These are phyloP conservation scores for Xylaria digitata DNA, from an alignment of 2,329 filamentous ascomycete genomes.

Conservation along the genomic window DNA sequence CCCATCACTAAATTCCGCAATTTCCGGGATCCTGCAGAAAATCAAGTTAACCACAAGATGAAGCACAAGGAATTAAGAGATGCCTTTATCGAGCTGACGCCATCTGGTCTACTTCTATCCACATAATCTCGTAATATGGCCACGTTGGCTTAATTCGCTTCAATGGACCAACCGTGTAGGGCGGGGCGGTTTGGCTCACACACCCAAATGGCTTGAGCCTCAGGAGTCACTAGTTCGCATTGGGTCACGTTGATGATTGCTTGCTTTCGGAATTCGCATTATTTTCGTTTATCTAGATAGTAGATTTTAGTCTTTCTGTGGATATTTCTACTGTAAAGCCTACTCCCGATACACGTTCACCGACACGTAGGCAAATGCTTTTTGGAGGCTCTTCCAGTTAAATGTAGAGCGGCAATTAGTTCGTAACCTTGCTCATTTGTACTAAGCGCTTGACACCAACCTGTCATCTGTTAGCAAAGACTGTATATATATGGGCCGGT, in stretches of 20 bases:
- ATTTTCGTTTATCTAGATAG: constrained; percentile 13
- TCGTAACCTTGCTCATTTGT: constrained; percentile 80
- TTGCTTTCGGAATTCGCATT: background rate
- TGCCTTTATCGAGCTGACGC: constrained; percentile 1
- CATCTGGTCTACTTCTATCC: background rate
- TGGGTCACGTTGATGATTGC: background rate
- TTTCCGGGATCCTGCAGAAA: constrained; percentile 21
- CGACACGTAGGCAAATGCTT: background rate
- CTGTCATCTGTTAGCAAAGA: constrained; percentile 61
- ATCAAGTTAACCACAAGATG: background rate
- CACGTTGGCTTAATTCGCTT: no score
- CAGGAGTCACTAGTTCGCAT: no score
- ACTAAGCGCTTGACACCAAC: constrained; percentile 81
- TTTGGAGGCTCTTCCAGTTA: background rate
- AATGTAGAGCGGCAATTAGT: constrained; percentile 29
- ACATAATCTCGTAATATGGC: background rate
- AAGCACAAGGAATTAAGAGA: background rate
- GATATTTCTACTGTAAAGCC: constrained; percentile 9
- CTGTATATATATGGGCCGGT: background rate
- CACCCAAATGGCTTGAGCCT: no score
- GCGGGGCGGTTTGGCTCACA: background rate
- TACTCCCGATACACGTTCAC: constrained; percentile 12
- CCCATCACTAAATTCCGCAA: constrained; percentile 29
- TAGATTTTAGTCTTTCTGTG: constrained; percentile 4
- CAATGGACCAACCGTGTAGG: background rate